phyloP scores from a whole-genome alignment of 1,284 basidiomycete species.

The Malassezia nana region DNA sequence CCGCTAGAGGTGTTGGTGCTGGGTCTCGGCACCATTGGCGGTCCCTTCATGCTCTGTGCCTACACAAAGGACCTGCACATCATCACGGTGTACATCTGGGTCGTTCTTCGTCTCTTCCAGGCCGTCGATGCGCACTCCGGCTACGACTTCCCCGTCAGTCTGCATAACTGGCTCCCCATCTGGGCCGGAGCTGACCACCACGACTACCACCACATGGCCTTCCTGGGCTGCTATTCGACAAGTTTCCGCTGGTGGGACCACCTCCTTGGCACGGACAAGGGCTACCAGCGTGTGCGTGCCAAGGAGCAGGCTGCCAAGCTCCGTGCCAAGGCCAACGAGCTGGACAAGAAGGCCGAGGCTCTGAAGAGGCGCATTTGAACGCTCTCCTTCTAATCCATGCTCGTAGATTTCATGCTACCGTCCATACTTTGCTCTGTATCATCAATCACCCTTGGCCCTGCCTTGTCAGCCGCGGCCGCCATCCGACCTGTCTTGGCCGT shows the following conservation, averaged over 20 bases:
- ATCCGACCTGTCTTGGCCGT: too few species aligned
- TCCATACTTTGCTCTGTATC: not conserved
- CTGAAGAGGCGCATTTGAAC: not conserved
- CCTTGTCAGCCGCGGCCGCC: too few species aligned
- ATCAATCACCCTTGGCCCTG: not conserved
- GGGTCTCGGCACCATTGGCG: constrained; percentile 70
- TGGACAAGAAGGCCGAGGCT: not conserved
- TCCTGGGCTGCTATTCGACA: constrained; percentile 43
- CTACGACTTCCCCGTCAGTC: constrained; percentile 66
- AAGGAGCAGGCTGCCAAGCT: constrained; percentile 25
- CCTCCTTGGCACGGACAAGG: constrained; percentile 41
- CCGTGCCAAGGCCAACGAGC: constrained; percentile 2
- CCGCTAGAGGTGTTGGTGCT: constrained; percentile 87
- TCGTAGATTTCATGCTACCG: not conserved
- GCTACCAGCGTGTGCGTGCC: constrained; percentile 41
- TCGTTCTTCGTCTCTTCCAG: constrained; percentile 86
- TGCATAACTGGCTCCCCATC: constrained; percentile 86
- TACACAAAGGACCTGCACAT: constrained; percentile 60
- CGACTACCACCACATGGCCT: constrained; percentile 52
- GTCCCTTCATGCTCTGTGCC: constrained; percentile 74
- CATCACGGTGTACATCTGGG: constrained; percentile 86
- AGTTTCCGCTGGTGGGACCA: constrained; percentile 47
- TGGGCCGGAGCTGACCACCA: constrained; percentile 99
- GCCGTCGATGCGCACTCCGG: constrained; percentile 95
- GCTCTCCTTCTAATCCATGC: not conserved